phyloP scores from a whole-genome alignment of 768 basidiomycete species.

The Macrolepiota fuliginosa region DNA sequence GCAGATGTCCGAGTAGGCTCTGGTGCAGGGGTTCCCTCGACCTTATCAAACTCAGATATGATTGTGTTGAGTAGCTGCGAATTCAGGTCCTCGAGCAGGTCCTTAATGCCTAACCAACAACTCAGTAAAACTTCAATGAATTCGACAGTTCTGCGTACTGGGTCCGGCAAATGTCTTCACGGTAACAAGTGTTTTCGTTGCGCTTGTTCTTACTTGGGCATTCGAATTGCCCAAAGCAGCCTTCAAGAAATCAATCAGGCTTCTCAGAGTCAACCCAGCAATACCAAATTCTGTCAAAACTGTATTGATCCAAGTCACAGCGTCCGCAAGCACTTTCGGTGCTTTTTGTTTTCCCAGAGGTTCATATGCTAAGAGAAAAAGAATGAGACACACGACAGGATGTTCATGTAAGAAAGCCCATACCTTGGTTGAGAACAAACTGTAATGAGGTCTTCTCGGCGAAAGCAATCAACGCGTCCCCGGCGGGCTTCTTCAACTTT shows the following conservation, averaged over 20 bases:
- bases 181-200: constrained; percentile 90
- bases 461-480: constrained; percentile 79
- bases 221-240: constrained; percentile 87
- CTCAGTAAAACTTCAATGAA: constrained; percentile 1
- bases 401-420: constrained; percentile 16
- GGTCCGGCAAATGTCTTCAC: constrained; percentile 89
- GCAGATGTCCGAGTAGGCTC: constrained; percentile 74
- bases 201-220: constrained; percentile 88
- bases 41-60: constrained; percentile 89
- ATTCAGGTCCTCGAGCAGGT: constrained; percentile 91
- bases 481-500: constrained; percentile 95
- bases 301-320: constrained; percentile 83
- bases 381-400: constrained; percentile 1
- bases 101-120: constrained; percentile 70
- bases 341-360: constrained; percentile 94
- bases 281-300: constrained; percentile 91
- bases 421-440: constrained; percentile 92
- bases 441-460: constrained; percentile 93
- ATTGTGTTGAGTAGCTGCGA: constrained; percentile 92
- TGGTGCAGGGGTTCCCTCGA: constrained; percentile 72
- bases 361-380: constrained; percentile 69
- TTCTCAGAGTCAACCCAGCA: constrained; percentile 76
- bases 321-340: constrained; percentile 93
- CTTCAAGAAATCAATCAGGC: constrained; percentile 90
- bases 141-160: constrained; percentile 40